These are phyloP conservation scores for Pythium dissimile DNA, from an alignment of 352 stramenopile species.

Conservation along the genomic window DNA sequence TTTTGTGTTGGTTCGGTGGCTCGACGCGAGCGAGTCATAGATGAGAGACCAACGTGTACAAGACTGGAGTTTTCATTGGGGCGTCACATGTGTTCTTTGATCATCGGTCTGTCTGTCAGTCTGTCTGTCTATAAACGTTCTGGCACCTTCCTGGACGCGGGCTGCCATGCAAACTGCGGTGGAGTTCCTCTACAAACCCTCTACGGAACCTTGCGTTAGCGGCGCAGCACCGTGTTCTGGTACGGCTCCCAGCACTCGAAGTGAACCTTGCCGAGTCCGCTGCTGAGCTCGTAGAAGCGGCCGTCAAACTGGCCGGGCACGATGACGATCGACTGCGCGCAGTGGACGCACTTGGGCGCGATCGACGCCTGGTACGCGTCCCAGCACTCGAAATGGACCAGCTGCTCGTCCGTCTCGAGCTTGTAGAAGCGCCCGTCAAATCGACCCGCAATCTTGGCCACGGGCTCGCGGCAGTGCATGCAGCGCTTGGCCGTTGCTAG, in stretches of 20 bases:
- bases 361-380: slow-evolving; percentile 70
- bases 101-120: too few relatives aligned
- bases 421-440: slow-evolving; percentile 88
- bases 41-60: too few relatives aligned
- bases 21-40: too few relatives aligned
- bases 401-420: slow-evolving; percentile 38
- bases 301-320: slow-evolving; percentile 73
- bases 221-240: slow-evolving; percentile 22
- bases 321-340: slow-evolving; percentile 63
- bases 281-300: slow-evolving; percentile 82
- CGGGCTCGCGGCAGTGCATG: slow-evolving; percentile 61
- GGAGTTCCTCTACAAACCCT: too few relatives aligned
- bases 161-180: too few relatives aligned
- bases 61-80: too few relatives aligned
- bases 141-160: too few relatives aligned
- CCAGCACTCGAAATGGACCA: slow-evolving; percentile 88
- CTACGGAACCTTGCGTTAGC: too few relatives aligned
- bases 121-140: too few relatives aligned
- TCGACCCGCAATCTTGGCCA: slow-evolving; percentile 61
- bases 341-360: slow-evolving; percentile 80
- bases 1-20: too few relatives aligned
- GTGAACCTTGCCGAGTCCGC: slow-evolving; percentile 73
- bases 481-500: slow-evolving; percentile 70
- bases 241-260: slow-evolving; percentile 86
- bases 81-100: too few relatives aligned